Evolutionary conservation across 176 grass and related monocot species (phyloP).

Genomic region (Hordeum vulgare): DNA sequence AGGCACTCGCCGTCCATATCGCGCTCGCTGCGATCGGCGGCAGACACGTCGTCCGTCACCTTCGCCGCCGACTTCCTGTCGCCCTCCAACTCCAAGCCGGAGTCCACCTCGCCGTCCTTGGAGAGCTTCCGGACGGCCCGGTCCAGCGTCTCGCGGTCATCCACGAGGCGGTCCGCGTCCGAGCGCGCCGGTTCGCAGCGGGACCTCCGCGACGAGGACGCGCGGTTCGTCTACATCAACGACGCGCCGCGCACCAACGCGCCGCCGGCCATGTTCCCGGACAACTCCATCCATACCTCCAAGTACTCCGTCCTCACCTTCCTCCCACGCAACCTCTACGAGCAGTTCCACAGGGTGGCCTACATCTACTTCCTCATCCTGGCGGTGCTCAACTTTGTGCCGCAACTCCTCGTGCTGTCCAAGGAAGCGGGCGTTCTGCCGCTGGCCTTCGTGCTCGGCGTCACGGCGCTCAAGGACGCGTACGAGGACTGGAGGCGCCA

Average conservation of each 20-base stretch:
- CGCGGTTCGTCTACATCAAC: constrained; percentile 90
- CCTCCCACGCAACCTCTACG: constrained; percentile 88
- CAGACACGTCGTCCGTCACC: constrained; percentile 33
- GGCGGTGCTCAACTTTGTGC: constrained; percentile 58
- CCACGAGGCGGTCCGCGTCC: constrained; percentile 44
- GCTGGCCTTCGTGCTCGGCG: constrained; percentile 72
- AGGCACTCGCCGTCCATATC: constrained; percentile 27
- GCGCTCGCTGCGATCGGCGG: constrained; percentile 31
- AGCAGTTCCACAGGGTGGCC: constrained; percentile 90
- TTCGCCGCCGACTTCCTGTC: constrained; percentile 30
- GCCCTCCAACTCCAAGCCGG: constrained; percentile 38
- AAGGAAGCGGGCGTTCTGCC: constrained; percentile 52
- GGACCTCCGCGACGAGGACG: constrained; percentile 81
- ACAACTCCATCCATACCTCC: constrained; percentile 65
- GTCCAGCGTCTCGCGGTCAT: constrained; percentile 15
- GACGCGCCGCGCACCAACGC: constrained; percentile 51
- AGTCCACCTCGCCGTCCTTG: constrained; percentile 12
- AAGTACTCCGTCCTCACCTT: constrained; percentile 86
- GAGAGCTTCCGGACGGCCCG: constrained; percentile 30
- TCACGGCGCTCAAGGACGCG: constrained; percentile 82
- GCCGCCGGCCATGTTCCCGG: constrained; percentile 20
- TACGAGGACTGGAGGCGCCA: constrained; percentile 97
- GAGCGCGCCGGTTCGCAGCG: constrained; percentile 64
- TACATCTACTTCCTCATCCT: constrained; percentile 88
- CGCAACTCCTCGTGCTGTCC: constrained; percentile 67